Conservation (phyloP, 805 yeast genomes). For the Priceomyces haplophilus region DNA sequence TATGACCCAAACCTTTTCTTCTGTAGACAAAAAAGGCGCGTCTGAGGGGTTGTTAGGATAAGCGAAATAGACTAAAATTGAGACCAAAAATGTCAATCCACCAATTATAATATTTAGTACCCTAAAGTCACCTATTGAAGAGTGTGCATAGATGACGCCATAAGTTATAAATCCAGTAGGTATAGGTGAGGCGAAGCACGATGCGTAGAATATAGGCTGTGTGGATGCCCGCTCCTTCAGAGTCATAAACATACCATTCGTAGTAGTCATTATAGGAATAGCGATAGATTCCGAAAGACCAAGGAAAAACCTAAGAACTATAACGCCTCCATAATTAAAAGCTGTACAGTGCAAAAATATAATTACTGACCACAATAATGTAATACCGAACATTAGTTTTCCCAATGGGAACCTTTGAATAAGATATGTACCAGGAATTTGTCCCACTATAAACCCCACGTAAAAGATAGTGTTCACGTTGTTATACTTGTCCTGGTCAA, state of each 20-base stretch:
- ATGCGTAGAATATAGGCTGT: slow-evolving; percentile 49
- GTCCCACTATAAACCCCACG: slow-evolving; percentile 48
- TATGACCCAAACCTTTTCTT: slow-evolving; percentile 49
- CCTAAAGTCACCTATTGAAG: slow-evolving; percentile 43
- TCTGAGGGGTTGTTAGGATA: slow-evolving; percentile 56
- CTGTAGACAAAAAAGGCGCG: slow-evolving; percentile 41
- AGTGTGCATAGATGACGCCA: slow-evolving; percentile 25
- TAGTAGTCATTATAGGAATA: slow-evolving; percentile 33
- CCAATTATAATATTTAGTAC: slow-evolving; percentile 55
- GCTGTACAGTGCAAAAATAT: slow-evolving; percentile 48
- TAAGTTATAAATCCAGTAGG: slow-evolving; percentile 48
- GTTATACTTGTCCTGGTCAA: slow-evolving; percentile 42
- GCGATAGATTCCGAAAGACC: slow-evolving; percentile 34
- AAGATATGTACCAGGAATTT: slow-evolving; percentile 13
- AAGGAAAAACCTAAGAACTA: slow-evolving; percentile 46
- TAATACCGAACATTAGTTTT: slow-evolving; percentile 15
- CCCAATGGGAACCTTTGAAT: slow-evolving; percentile 19
- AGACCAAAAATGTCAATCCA: slow-evolving; percentile 39
- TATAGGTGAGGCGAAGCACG: slow-evolving; percentile 45
- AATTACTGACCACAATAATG: slow-evolving; percentile 41
- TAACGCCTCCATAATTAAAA: slow-evolving; percentile 42
- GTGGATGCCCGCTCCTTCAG: slow-evolving; percentile 42
- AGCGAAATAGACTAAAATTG: slow-evolving; percentile 18
- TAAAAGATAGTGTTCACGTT: slow-evolving; percentile 49
- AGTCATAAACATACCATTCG: slow-evolving; percentile 48